Evolutionary conservation across 352 stramenopile species (phyloP).

Genomic region (Pythium rishiriense): DNA sequence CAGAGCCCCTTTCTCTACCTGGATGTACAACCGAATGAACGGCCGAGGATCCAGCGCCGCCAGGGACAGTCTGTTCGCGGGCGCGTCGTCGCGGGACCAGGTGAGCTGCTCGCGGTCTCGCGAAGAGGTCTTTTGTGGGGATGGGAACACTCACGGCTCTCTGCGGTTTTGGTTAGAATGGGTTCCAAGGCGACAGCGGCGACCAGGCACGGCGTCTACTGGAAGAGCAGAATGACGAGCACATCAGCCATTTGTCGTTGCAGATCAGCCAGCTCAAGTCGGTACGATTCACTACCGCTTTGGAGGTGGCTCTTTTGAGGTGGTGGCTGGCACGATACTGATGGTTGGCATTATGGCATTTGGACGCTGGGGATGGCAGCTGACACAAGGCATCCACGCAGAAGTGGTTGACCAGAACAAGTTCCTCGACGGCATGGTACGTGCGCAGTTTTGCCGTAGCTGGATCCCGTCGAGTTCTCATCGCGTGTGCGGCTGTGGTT

Average conservation of each 20-base stretch:
- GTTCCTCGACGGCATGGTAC: conserved; percentile 81
- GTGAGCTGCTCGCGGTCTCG: conserved; percentile 20
- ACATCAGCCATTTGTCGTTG: conserved; percentile 86
- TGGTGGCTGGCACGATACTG: not conserved
- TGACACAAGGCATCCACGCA: conserved; percentile 76
- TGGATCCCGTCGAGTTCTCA: not conserved
- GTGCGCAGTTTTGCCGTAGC: conserved; percentile 1
- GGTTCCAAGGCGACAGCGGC: conserved; percentile 47
- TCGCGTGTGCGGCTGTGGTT: not conserved
- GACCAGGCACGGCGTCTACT: conserved; percentile 79
- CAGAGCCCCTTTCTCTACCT: conserved; percentile 8
- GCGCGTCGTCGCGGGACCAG: conserved; percentile 50
- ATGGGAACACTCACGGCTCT: not conserved
- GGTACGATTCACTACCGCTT: no score
- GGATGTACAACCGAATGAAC: conserved; percentile 87
- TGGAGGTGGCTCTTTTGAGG: no score
- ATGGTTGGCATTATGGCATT: not conserved
- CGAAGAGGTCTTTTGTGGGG: not conserved
- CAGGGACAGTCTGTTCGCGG: conserved; percentile 68
- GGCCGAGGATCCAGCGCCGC: conserved; percentile 42
- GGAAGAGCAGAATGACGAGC: conserved; percentile 87
- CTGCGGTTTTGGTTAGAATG: conserved; percentile 27
- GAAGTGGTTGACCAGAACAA: conserved; percentile 83
- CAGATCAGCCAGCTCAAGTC: conserved; percentile 87
- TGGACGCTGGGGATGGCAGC: conserved; percentile 31